Conservation (phyloP, 192 early-diverging fungal species). For the Kappamyces sp. region DNA sequence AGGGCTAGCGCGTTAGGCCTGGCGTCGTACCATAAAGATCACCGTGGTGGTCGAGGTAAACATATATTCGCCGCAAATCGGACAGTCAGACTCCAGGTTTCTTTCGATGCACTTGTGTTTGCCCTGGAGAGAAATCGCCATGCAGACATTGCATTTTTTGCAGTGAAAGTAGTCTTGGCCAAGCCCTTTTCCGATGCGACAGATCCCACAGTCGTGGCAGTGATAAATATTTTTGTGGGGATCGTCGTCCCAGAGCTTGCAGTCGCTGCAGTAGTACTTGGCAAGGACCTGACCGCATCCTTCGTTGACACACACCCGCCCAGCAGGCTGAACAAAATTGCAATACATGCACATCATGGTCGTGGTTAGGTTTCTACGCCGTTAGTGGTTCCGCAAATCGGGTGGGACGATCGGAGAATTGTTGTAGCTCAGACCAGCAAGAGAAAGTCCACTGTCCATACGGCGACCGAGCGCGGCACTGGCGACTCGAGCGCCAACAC, state of each 20-base stretch:
- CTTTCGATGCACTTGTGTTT: constrained; percentile 87
- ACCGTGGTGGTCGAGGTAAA: constrained; percentile 77
- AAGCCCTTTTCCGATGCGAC: constrained; percentile 78
- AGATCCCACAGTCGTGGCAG: constrained; percentile 90
- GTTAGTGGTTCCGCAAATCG: not conserved
- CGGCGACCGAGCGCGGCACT: too few relatives aligned
- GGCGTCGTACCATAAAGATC: constrained; percentile 69
- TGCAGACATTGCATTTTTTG: constrained; percentile 85
- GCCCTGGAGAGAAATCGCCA: constrained; percentile 67
- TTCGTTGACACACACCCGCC: constrained; percentile 62
- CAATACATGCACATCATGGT: constrained; percentile 97
- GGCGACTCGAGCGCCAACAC: too few relatives aligned
- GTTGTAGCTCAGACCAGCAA: not conserved
- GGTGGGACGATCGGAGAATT: not conserved
- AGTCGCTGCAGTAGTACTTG: constrained; percentile 82
- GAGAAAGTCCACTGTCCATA: constrained; percentile 1
- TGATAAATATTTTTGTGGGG: constrained; percentile 83
- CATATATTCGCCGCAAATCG: constrained; percentile 95
- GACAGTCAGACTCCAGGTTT: constrained; percentile 87
- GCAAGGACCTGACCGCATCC: constrained; percentile 61
- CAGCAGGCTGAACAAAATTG: constrained; percentile 68
- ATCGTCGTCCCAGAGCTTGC: constrained; percentile 90
- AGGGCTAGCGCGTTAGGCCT: constrained; percentile 48
- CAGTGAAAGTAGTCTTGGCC: constrained; percentile 89
- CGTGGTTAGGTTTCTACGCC: constrained; percentile 54